A percentile compares a stretch with the other conserved stretches of the same genome.
phyloP scores from a whole-genome alignment of 1,284 basidiomycete genomes.

The Taiwanofungus camphoratus region DNA sequence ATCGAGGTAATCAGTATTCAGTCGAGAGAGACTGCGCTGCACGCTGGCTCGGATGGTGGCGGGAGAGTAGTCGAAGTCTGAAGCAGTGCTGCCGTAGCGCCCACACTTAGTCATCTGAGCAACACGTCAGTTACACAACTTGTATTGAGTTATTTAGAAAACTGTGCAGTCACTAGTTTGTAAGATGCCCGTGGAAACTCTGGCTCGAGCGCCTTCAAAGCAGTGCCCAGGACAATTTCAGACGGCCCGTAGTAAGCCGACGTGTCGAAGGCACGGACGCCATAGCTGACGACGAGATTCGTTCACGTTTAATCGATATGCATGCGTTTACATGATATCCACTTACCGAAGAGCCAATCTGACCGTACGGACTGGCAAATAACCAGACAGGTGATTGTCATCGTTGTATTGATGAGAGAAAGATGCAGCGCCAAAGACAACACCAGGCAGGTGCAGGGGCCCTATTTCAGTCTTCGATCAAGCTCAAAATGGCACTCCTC shows the following conservation, averaged over 20 bases:
- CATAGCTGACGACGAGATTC: slow-evolving; percentile 52
- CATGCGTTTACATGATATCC: background rate
- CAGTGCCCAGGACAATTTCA: slow-evolving; percentile 82
- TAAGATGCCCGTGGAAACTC: slow-evolving; percentile 83
- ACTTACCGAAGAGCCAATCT: slow-evolving; percentile 73
- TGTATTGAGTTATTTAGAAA: background rate
- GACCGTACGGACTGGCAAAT: slow-evolving; percentile 64
- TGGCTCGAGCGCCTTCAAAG: slow-evolving; percentile 52
- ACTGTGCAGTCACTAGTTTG: slow-evolving; percentile 49
- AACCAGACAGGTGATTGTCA: slow-evolving; percentile 53
- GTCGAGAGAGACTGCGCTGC: slow-evolving; percentile 62
- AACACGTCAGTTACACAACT: background rate
- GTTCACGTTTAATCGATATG: background rate
- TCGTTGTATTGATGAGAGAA: slow-evolving; percentile 74
- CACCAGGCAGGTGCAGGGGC: slow-evolving; percentile 37
- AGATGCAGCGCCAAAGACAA: slow-evolving; percentile 65
- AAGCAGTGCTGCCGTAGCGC: slow-evolving; percentile 61
- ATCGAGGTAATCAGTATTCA: slow-evolving; percentile 83
- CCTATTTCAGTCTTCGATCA: slow-evolving; percentile 26
- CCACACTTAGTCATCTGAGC: slow-evolving; percentile 92
- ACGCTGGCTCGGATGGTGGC: slow-evolving; percentile 67
- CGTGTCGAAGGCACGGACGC: slow-evolving; percentile 89
- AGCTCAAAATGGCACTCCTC: background rate
- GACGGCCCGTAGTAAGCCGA: slow-evolving; percentile 86
- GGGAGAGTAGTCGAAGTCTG: slow-evolving; percentile 79